These are phyloP conservation scores for Leccinum truebloodii DNA, from an alignment of 768 basidiomycete genomes.

Conservation along the genomic window DNA sequence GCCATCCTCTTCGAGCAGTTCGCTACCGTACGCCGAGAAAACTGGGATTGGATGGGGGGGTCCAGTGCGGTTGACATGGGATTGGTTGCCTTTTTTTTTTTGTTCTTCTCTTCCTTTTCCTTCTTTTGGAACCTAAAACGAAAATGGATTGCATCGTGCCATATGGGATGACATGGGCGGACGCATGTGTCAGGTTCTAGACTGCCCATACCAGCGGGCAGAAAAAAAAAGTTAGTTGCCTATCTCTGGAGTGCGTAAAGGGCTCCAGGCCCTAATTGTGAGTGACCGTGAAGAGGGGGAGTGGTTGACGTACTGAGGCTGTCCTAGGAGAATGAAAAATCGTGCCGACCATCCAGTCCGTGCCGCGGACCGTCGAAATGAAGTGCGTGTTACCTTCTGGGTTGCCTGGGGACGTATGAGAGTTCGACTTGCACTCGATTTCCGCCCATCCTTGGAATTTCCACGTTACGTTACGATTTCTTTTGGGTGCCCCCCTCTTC, in stretches of 20 bases:
- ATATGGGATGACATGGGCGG: conserved; percentile 11
- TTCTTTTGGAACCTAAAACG: conserved; percentile 4
- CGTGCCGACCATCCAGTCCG: not conserved
- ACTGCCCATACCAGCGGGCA: conserved; percentile 10
- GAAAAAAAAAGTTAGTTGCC: conserved; percentile 1
- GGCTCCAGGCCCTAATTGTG: conserved; percentile 2
- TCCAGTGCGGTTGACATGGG: conserved; percentile 10
- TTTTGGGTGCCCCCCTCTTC: conserved; percentile 7
- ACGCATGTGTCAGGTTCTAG: conserved; percentile 22
- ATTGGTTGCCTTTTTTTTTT: conserved; percentile 2
- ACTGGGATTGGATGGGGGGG: conserved; percentile 1
- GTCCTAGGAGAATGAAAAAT: conserved; percentile 20
- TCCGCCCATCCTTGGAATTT: conserved; percentile 21
- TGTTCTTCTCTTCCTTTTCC: not conserved
- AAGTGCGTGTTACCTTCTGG: conserved; percentile 8
- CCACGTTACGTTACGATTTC: conserved; percentile 29
- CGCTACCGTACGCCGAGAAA: conserved; percentile 12
- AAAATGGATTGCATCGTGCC: conserved; percentile 10
- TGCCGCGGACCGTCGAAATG: not conserved
- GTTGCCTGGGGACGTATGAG: conserved; percentile 12
- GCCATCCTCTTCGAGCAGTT: conserved; percentile 21
- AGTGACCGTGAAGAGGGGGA: not conserved
- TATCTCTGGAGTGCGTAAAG: conserved; percentile 13
- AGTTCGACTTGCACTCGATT: conserved; percentile 12
- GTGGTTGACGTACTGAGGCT: conserved; percentile 16